phyloP scores from a whole-genome alignment of 2,329 filamentous ascomycete species.

The Chaetomiaceae sp. region DNA sequence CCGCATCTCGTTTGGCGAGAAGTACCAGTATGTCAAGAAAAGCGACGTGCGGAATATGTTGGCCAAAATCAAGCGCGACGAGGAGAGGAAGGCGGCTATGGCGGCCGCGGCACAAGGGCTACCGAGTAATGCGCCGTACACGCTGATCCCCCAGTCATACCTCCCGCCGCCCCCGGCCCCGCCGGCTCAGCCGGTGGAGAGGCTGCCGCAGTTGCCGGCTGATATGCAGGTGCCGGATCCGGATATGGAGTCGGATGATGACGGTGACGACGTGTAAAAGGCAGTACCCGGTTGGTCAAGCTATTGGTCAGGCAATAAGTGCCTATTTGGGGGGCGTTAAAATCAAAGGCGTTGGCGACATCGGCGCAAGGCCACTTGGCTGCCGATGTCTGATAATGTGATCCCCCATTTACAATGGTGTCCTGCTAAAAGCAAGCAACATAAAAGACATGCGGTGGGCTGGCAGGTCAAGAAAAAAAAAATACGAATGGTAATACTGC shows the following conservation, averaged over 20 bases:
- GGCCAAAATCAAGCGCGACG: conserved; percentile 30
- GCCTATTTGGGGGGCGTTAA: neutral
- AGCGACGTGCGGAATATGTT: conserved; percentile 29
- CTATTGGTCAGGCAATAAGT: neutral
- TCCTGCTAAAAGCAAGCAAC: too few relatives aligned
- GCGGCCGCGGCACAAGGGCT: conserved; percentile 20
- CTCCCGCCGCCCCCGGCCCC: conserved; percentile 25
- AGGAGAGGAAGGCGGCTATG: conserved; percentile 26
- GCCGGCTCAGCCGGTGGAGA: conserved; percentile 19
- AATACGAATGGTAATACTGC: too few relatives aligned
- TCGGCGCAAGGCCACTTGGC: too few relatives aligned
- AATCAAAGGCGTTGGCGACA: too few relatives aligned
- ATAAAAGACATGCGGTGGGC: too few relatives aligned
- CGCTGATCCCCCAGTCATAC: conserved; percentile 24
- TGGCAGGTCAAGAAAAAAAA: too few relatives aligned
- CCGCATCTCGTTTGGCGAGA: conserved; percentile 29
- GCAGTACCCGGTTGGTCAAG: neutral
- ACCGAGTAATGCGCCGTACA: conserved; percentile 23
- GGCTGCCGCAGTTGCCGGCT: conserved; percentile 25
- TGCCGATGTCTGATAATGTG: too few relatives aligned
- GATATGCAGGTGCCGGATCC: conserved; percentile 29
- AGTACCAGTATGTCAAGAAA: conserved; percentile 32
- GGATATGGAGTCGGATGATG: conserved; percentile 28
- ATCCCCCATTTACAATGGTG: too few relatives aligned
- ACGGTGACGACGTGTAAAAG: conserved; percentile 22